Evolutionary conservation across 495 filamentous ascomycete genomes (phyloP).

Genomic region (Amphirosellinia nigrospora): DNA sequence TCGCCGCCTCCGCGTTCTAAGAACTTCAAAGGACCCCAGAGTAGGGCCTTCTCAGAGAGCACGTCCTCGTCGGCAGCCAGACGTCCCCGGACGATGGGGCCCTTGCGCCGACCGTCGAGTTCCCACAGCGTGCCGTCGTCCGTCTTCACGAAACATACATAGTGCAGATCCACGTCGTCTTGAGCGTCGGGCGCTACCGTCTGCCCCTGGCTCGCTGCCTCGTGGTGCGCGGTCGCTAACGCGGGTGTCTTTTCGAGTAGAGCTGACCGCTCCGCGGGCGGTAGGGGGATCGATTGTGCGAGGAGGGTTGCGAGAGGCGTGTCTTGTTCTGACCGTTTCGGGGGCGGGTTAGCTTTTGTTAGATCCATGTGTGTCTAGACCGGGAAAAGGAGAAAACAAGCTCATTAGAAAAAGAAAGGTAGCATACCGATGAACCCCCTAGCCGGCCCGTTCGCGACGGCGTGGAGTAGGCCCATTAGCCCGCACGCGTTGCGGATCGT

Average conservation of each 20-base stretch:
- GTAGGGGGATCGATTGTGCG: slow-evolving; percentile 54
- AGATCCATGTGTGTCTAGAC: not conserved
- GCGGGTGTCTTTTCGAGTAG: slow-evolving; percentile 74
- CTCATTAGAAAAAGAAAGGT: not conserved
- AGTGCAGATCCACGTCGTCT: slow-evolving; percentile 77
- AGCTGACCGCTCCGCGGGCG: slow-evolving; percentile 64
- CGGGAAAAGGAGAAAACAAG: not conserved
- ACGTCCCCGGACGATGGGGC: slow-evolving; percentile 65
- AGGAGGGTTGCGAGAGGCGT: slow-evolving; percentile 53
- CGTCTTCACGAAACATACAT: slow-evolving; percentile 83
- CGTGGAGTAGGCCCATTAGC: slow-evolving; percentile 80
- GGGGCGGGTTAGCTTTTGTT: not conserved
- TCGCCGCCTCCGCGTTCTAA: slow-evolving; percentile 71
- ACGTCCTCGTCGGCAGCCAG: slow-evolving; percentile 67
- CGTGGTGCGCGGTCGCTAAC: slow-evolving; percentile 73
- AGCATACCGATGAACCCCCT: slow-evolving; percentile 49
- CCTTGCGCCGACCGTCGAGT: slow-evolving; percentile 79
- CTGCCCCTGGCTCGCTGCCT: slow-evolving; percentile 74
- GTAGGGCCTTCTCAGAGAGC: slow-evolving; percentile 68
- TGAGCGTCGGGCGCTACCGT: slow-evolving; percentile 71
- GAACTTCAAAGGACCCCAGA: slow-evolving; percentile 65
- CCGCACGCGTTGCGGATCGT: slow-evolving; percentile 91
- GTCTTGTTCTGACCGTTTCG: slow-evolving; percentile 40
- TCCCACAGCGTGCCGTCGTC: slow-evolving; percentile 77
- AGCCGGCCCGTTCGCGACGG: slow-evolving; percentile 60